Evolutionary conservation across 495 filamentous ascomycete species (phyloP).

Genomic region (Penicillium crystallinum): DNA sequence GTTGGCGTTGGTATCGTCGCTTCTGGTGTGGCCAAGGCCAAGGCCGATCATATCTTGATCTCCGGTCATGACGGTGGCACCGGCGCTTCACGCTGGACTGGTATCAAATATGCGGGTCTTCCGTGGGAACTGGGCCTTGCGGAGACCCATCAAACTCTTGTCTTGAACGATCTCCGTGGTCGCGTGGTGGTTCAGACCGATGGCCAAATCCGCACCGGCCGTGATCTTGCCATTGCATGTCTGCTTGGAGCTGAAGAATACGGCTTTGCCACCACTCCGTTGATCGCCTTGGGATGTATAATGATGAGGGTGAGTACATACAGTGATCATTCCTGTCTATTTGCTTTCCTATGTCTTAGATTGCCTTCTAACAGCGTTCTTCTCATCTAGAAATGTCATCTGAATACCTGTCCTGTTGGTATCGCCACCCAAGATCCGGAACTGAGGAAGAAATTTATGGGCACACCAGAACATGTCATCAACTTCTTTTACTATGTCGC

Average conservation of each 20-base stretch:
- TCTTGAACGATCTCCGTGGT: slow-evolving; percentile 94
- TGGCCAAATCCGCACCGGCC: slow-evolving; percentile 89
- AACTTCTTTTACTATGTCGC: slow-evolving; percentile 99
- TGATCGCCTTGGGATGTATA: slow-evolving; percentile 97
- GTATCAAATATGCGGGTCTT: slow-evolving; percentile 98
- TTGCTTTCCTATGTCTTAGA: not conserved
- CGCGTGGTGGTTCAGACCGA: slow-evolving; percentile 98
- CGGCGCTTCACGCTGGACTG: slow-evolving; percentile 96
- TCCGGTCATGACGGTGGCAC: slow-evolving; percentile 98
- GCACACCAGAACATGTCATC: slow-evolving; percentile 95
- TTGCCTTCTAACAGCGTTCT: not conserved
- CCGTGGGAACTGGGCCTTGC: slow-evolving; percentile 98
- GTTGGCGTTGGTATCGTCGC: slow-evolving; percentile 98
- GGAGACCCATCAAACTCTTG: slow-evolving; percentile 98
- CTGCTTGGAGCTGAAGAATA: slow-evolving; percentile 96
- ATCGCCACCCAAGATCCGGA: slow-evolving; percentile 97
- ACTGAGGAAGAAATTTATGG: slow-evolving; percentile 89
- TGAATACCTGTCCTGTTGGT: slow-evolving; percentile 93
- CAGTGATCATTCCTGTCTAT: too few species aligned
- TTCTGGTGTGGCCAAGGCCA: slow-evolving; percentile 97
- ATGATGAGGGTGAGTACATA: slow-evolving; percentile 67
- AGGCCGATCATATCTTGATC: slow-evolving; percentile 96
- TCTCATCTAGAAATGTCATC: slow-evolving; percentile 32
- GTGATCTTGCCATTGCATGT: slow-evolving; percentile 95
- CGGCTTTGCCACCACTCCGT: slow-evolving; percentile 94